These are phyloP conservation scores for Elaphomyces granulatus DNA, from an alignment of 495 filamentous ascomycete genomes.

Conservation along the genomic window DNA sequence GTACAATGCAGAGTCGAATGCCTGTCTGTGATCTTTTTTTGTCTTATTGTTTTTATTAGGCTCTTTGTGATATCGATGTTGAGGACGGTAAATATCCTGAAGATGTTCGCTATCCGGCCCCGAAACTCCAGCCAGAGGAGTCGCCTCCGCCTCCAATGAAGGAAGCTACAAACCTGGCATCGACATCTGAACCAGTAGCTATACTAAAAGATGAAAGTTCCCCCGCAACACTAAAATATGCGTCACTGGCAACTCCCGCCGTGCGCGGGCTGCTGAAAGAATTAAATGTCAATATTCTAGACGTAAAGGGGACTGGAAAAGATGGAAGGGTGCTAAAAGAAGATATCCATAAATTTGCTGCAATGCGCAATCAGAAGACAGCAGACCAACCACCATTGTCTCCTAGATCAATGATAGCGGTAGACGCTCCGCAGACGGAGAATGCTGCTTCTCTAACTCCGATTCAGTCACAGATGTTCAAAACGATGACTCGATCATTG, in stretches of 20 bases:
- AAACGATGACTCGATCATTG: constrained; percentile 89
- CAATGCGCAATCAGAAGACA: constrained; percentile 14
- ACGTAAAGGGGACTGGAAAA: constrained; percentile 75
- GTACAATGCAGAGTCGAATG: not conserved
- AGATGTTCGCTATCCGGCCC: constrained; percentile 35
- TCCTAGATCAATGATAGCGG: constrained; percentile 3
- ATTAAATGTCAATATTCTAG: constrained; percentile 55
- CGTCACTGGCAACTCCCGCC: constrained; percentile 75
- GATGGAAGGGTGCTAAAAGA: constrained; percentile 88
- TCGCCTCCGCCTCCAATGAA: constrained; percentile 14
- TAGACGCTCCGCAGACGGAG: constrained; percentile 43
- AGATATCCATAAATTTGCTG: constrained; percentile 66
- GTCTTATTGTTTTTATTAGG: constrained; percentile 22
- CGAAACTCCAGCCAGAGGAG: constrained; percentile 17
- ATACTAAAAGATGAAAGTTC: too few relatives aligned
- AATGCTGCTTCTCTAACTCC: constrained; percentile 50
- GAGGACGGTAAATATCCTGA: constrained; percentile 43
- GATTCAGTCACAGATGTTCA: constrained; percentile 90
- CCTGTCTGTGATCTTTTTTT: not conserved
- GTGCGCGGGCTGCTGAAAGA: constrained; percentile 79
- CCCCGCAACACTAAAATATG: too few relatives aligned
- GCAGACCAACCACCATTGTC: constrained; percentile 2
- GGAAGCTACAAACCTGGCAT: too few relatives aligned
- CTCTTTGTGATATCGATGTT: constrained; percentile 41
- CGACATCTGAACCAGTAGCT: too few relatives aligned